Evolutionary conservation across 257 asterid genomes (phyloP).

Genomic region (Solanum appendiculatum): DNA sequence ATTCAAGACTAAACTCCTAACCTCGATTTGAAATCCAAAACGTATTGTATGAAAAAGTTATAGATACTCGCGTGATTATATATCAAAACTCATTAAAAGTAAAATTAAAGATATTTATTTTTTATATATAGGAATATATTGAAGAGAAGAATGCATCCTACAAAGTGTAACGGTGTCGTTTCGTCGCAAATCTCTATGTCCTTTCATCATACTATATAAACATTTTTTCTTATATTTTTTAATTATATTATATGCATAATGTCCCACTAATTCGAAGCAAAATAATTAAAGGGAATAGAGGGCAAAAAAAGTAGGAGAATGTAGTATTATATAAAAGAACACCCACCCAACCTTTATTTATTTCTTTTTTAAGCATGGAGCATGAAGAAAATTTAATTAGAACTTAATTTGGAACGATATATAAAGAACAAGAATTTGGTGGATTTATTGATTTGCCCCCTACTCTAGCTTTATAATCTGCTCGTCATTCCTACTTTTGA

Average conservation of each 20-base stretch:
- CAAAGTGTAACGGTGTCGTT: background rate
- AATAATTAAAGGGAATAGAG: background rate
- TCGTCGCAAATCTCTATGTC: background rate
- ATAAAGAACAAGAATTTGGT: background rate
- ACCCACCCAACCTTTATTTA: background rate
- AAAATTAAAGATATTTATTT: no score
- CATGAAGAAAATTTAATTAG: background rate
- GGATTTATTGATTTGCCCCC: background rate
- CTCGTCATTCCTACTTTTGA: no score
- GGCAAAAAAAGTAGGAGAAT: background rate
- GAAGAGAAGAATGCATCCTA: background rate
- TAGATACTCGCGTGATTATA: no score
- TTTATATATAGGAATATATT: no score
- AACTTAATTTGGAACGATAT: background rate
- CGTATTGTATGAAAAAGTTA: no score
- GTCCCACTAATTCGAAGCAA: background rate
- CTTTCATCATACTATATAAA: background rate
- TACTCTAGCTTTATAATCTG: no score
- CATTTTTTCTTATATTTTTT: background rate
- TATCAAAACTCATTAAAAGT: no score
- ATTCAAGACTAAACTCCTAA: no score
- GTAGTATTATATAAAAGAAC: background rate
- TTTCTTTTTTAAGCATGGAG: background rate
- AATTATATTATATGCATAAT: background rate
- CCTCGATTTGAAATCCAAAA: no score